A percentile compares a stretch with the other conserved stretches of the same genome.
Conservation (phyloP, 306 rosid genomes). For the Fragaria vesca region DNA sequence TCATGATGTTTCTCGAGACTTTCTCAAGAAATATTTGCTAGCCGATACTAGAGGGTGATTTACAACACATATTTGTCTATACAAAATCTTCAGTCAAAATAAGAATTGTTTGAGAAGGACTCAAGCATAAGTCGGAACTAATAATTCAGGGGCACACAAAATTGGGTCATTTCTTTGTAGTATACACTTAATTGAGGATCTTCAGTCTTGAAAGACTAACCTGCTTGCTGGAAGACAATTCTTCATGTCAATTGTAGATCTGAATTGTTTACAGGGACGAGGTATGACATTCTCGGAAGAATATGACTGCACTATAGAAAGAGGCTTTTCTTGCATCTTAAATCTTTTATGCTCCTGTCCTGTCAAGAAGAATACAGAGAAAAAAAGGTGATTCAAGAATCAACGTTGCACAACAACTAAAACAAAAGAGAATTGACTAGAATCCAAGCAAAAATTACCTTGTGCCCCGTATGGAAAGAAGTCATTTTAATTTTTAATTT, state of each 20-base stretch:
- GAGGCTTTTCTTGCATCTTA: background rate
- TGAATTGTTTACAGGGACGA: background rate
- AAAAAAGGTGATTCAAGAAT: background rate
- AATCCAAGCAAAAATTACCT: background rate
- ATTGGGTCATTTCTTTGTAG: too few species aligned
- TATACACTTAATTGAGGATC: too few species aligned
- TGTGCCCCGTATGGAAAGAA: background rate
- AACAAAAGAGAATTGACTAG: background rate
- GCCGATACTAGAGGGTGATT: background rate
- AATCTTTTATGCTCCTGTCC: background rate
- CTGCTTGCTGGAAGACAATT: too few species aligned
- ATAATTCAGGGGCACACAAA: background rate
- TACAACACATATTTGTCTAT: background rate
- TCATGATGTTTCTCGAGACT: background rate
- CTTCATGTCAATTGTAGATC: too few species aligned
- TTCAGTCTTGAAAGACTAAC: too few species aligned
- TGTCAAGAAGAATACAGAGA: background rate
- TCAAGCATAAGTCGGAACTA: too few species aligned
- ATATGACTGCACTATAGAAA: background rate
- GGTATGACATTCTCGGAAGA: background rate
- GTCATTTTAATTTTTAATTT: background rate
- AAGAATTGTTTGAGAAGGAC: background rate
- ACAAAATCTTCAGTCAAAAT: background rate
- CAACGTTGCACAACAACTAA: background rate
- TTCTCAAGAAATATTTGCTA: background rate